Evolutionary conservation across 495 filamentous ascomycete genomes (phyloP).

Genomic region (Penicillium roqueforti): DNA sequence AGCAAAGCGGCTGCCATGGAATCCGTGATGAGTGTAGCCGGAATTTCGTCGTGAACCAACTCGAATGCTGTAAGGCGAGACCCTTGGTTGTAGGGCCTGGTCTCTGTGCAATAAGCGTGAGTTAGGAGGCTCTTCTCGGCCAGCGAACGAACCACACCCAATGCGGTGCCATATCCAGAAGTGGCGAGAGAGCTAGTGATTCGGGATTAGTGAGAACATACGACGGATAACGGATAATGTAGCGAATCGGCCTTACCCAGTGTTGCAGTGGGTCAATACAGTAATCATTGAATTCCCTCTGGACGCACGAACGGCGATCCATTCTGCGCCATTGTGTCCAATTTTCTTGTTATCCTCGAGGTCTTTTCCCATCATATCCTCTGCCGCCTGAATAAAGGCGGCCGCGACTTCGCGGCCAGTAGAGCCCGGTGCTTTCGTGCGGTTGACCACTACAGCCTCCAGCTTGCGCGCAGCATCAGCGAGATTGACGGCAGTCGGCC

Average conservation of each 20-base stretch:
- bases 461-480: slow-evolving; percentile 82
- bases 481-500: slow-evolving; percentile 93
- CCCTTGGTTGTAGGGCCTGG: slow-evolving; percentile 95
- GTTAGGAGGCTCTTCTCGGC: slow-evolving; percentile 57
- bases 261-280: slow-evolving; percentile 95
- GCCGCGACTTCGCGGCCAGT: slow-evolving; percentile 49
- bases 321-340: slow-evolving; percentile 76
- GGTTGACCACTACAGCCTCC: slow-evolving; percentile 49
- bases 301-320: slow-evolving; percentile 58
- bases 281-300: slow-evolving; percentile 47
- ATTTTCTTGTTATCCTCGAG: slow-evolving; percentile 80
- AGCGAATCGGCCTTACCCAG: slow-evolving; percentile 57
- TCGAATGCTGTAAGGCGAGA: slow-evolving; percentile 94
- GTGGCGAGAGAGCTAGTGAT: slow-evolving; percentile 78
- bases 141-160: slow-evolving; percentile 89
- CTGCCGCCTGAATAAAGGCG: slow-evolving; percentile 72
- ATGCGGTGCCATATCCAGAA: slow-evolving; percentile 90
- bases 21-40: slow-evolving; percentile 90
- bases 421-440: slow-evolving; percentile 26
- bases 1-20: slow-evolving; percentile 92
- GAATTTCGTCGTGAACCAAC: slow-evolving; percentile 86
- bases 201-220: slow-evolving; percentile 6
- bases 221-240: slow-evolving; percentile 4
- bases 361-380: slow-evolving; percentile 84
- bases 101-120: slow-evolving; percentile 94